Evolutionary conservation across 73 alveolate genomes (phyloP).

Genomic region (Blepharisma japonicum): DNA sequence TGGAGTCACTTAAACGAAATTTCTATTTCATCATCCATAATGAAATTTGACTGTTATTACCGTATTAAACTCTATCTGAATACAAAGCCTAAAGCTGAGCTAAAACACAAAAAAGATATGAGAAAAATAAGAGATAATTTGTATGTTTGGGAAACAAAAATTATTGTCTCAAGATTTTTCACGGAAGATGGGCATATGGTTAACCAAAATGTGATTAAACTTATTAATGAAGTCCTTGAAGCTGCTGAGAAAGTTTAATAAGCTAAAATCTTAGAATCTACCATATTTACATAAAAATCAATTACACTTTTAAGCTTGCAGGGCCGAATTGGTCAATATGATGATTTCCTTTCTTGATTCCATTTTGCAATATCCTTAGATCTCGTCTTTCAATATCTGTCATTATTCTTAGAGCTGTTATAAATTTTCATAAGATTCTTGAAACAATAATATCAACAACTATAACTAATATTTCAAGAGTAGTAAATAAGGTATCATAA

Average conservation of each 20-base stretch:
- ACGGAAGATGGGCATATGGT: slow-evolving; percentile 14
- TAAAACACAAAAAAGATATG: not conserved
- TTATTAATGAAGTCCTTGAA: not conserved
- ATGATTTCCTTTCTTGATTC: not conserved
- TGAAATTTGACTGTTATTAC: not conserved
- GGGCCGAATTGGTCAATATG: too few species aligned
- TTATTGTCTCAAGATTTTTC: not conserved
- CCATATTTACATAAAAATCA: too few species aligned
- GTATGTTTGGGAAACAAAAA: too few species aligned
- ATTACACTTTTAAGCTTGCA: too few species aligned
- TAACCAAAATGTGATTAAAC: not conserved
- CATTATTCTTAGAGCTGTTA: not conserved
- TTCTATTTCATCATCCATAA: not conserved
- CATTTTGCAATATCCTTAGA: not conserved
- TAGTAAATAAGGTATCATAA: not conserved
- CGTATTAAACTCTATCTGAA: not conserved
- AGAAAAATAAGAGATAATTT: not conserved
- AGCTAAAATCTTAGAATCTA: too few species aligned
- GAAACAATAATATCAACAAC: not conserved
- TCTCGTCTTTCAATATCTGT: not conserved
- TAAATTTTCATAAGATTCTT: not conserved
- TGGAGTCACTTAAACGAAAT: not conserved
- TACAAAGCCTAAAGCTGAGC: not conserved
- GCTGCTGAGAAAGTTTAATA: not conserved
- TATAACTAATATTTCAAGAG: not conserved